Percentiles rank a stretch among this genome's conserved stretches.
Evolutionary conservation across 2,329 filamentous ascomycete species (phyloP).

Genomic region (Hirsutella thompsonii): DNA sequence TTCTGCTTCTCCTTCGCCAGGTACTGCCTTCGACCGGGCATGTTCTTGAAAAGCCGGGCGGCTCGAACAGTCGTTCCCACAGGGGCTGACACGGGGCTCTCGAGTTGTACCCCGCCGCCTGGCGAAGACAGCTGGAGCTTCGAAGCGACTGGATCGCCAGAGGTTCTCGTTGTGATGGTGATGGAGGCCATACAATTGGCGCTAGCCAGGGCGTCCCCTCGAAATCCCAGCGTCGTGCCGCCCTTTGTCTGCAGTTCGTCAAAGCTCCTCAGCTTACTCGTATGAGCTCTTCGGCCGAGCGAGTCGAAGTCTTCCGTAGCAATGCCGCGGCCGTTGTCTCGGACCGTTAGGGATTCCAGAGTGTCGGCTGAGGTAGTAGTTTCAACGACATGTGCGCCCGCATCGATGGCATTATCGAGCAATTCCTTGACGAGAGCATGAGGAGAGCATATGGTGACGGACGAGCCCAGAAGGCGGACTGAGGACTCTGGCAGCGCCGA

Average conservation of each 20-base stretch:
- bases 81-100: slow-evolving; percentile 33
- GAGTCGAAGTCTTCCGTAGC: slow-evolving; percentile 43
- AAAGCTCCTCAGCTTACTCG: slow-evolving; percentile 58
- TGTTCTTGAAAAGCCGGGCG: slow-evolving; percentile 40
- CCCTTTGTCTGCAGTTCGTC: slow-evolving; percentile 46
- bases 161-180: slow-evolving; percentile 49
- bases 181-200: slow-evolving; percentile 47
- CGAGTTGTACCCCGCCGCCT: slow-evolving; percentile 16
- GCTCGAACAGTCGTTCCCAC: slow-evolving; percentile 58
- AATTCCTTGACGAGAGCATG: slow-evolving; percentile 60
- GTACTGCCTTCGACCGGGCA: slow-evolving; percentile 51
- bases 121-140: slow-evolving; percentile 27
- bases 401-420: slow-evolving; percentile 65
- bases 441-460: slow-evolving; percentile 46
- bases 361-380: slow-evolving; percentile 53
- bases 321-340: slow-evolving; percentile 65
- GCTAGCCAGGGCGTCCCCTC: slow-evolving; percentile 61
- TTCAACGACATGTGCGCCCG: slow-evolving; percentile 52
- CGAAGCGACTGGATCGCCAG: slow-evolving; percentile 45
- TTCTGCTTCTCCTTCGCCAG: slow-evolving; percentile 45
- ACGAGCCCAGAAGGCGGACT: slow-evolving; percentile 45
- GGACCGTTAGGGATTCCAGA: slow-evolving; percentile 55
- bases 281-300: slow-evolving; percentile 55
- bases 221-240: slow-evolving; percentile 56
- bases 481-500: slow-evolving; percentile 32